phyloP scores from a whole-genome alignment of 495 filamentous ascomycete species.

The Aspergillus funiculosus region DNA sequence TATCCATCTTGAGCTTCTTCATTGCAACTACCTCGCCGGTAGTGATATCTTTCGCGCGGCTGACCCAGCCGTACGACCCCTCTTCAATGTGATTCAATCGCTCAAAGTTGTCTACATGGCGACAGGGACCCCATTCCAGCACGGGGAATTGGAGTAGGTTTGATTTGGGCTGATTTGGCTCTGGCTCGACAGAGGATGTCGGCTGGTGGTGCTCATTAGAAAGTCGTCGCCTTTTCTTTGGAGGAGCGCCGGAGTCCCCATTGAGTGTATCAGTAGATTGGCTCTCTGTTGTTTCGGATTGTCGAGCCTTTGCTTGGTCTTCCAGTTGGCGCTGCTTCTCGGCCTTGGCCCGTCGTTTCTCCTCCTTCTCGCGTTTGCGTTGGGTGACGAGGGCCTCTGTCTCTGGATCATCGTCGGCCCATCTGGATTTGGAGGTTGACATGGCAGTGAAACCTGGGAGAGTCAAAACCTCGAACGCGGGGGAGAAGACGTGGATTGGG shows the following conservation, averaged over 20 bases:
- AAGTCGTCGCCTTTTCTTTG: conserved; percentile 43
- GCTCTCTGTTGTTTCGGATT: conserved; percentile 16
- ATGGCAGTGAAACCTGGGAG: conserved; percentile 9
- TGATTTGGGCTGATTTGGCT: conserved; percentile 25
- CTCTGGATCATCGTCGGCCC: conserved; percentile 70
- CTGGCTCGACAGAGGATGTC: conserved; percentile 7
- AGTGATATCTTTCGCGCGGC: conserved; percentile 68
- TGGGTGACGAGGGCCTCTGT: conserved; percentile 66
- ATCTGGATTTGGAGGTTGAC: conserved; percentile 75
- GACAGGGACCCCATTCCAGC: conserved; percentile 64
- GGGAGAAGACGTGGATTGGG: conserved; percentile 5
- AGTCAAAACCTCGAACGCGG: too few relatives aligned
- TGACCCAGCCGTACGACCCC: conserved; percentile 92
- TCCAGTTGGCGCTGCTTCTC: conserved; percentile 73
- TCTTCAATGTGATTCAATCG: conserved; percentile 95
- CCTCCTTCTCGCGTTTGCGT: conserved; percentile 80
- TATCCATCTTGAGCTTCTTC: conserved; percentile 92
- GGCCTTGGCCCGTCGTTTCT: conserved; percentile 79
- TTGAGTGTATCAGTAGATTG: conserved; percentile 17
- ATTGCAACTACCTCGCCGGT: conserved; percentile 87
- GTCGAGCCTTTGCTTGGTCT: conserved; percentile 31
- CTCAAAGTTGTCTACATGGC: conserved; percentile 85
- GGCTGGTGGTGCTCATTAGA: conserved; percentile 33
- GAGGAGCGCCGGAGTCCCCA: conserved; percentile 28
- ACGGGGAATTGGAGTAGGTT: conserved; percentile 65